Conservation (phyloP, 306 rosid species). For the Cicer judaicum region DNA sequence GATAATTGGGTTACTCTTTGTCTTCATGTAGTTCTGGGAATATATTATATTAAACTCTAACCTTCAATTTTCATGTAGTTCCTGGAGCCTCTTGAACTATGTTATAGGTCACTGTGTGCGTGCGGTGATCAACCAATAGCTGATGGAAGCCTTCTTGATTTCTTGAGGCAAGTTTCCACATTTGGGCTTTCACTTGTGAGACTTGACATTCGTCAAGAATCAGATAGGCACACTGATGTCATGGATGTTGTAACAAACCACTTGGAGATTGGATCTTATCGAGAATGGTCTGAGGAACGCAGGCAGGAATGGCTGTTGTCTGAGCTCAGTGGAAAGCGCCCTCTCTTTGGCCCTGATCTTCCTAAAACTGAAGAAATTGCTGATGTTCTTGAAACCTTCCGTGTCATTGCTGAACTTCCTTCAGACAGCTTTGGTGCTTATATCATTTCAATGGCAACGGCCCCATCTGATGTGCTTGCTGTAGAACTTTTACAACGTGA, state of each 20-base stretch:
- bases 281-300: constrained; percentile 68
- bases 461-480: constrained; percentile 95
- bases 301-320: constrained; percentile 94
- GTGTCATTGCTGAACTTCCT: constrained; percentile 87
- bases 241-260: constrained; percentile 88
- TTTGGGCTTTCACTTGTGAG: constrained; percentile 94
- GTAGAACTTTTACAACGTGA: constrained; percentile 98
- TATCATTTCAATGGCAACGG: constrained; percentile 95
- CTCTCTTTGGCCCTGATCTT: constrained; percentile 90
- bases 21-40: neutral
- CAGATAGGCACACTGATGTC: constrained; percentile 97
- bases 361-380: constrained; percentile 89
- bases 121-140: constrained; percentile 93
- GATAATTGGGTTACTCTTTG: neutral
- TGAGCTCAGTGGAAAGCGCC: constrained; percentile 94
- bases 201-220: constrained; percentile 97
- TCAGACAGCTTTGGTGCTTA: constrained; percentile 93
- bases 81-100: constrained; percentile 94
- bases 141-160: constrained; percentile 99
- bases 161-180: constrained; percentile 92
- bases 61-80: constrained; percentile 56
- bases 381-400: constrained; percentile 93
- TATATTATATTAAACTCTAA: constrained; percentile 20
- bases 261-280: constrained; percentile 83
- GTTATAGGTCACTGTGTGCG: constrained; percentile 88